These are phyloP conservation scores for Avena insularis DNA, from an alignment of 176 grass and related monocot genomes.

Conservation along the genomic window DNA sequence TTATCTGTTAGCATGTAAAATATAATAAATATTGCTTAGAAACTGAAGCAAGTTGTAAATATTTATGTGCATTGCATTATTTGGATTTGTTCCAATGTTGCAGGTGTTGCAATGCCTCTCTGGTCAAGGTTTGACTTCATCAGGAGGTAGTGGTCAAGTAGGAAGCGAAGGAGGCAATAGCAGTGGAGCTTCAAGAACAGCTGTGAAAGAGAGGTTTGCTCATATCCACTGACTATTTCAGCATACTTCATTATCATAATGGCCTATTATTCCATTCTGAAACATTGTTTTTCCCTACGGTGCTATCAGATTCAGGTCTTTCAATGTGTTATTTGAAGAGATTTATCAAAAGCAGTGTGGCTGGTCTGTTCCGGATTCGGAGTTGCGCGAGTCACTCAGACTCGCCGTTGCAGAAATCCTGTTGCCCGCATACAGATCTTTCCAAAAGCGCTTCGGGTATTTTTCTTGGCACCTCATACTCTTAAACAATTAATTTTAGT, in stretches of 20 bases:
- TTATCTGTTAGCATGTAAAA: slow-evolving; percentile 25
- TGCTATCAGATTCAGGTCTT: slow-evolving; percentile 81
- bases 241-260: background rate
- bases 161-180: no score
- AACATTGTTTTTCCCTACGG: background rate
- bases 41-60: background rate
- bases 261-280: slow-evolving; percentile 24
- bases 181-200: slow-evolving; percentile 40
- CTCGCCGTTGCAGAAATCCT: slow-evolving; percentile 95
- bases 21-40: slow-evolving; percentile 11
- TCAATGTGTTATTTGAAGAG: slow-evolving; percentile 87
- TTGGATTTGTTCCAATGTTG: slow-evolving; percentile 12
- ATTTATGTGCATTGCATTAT: background rate
- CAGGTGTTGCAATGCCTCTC: slow-evolving; percentile 87
- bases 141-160: slow-evolving; percentile 46
- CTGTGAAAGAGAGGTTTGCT: slow-evolving; percentile 85
- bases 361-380: slow-evolving; percentile 92
- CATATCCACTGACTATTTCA: background rate
- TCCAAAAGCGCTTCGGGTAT: slow-evolving; percentile 96
- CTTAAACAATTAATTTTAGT: background rate
- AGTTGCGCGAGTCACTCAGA: slow-evolving; percentile 79
- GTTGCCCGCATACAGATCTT: slow-evolving; percentile 92
- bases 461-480: slow-evolving; percentile 18
- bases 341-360: slow-evolving; percentile 89
- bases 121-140: slow-evolving; percentile 80